Evolutionary conservation across 305 asterid species (phyloP), one percentile per base, ranked within the genome.

Genomic region (Fraxinus angustifolia): DNA sequence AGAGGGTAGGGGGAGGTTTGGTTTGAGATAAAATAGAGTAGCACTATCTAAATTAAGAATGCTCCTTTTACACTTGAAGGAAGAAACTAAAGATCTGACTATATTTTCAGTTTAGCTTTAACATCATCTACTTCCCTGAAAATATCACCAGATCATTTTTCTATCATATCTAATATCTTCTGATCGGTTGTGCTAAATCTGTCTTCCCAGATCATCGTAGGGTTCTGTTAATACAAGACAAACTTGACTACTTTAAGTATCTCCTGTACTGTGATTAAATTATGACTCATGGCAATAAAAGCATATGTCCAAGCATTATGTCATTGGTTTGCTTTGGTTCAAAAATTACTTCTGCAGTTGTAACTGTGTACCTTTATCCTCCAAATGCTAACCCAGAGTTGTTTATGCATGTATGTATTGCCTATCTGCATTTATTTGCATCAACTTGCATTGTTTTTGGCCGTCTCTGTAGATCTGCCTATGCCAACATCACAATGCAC

Each of bases 311-410:
- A 10, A 67, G 73, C 73, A 67, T 14, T 67, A 67, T 10, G 21
- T 67, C 36, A 67, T 67, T 26, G 8, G n/a, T 67, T 26, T 67
- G 73, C 36, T 67, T 67, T 67, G 30, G 73, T 12, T 30, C 34
- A 28, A 67, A 30, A 30, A 26, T 67, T 67, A 28, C 73, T 67
- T 67, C 73, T 67, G 73, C 73, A 67, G 73, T 67, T 67, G 73
- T 30, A 67, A 31, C 73, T 28, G 73, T 67, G 21, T 67, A 67
- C 36, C 73, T 28, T 12, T 67, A 30, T 26, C 73, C 73, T 67
- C 73, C 73, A 30, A 67, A 62, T 23, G 71, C 71, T 62, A 62
- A 62, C 71, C 71, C 31, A 23, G 71, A 62, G 30, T 62, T 62
- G 31, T 62, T 23, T 62, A 62, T 21, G 33, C 33, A 23, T 21